Conservation (phyloP, 176 grass and related monocot genomes). For the Oryza nivara region DNA sequence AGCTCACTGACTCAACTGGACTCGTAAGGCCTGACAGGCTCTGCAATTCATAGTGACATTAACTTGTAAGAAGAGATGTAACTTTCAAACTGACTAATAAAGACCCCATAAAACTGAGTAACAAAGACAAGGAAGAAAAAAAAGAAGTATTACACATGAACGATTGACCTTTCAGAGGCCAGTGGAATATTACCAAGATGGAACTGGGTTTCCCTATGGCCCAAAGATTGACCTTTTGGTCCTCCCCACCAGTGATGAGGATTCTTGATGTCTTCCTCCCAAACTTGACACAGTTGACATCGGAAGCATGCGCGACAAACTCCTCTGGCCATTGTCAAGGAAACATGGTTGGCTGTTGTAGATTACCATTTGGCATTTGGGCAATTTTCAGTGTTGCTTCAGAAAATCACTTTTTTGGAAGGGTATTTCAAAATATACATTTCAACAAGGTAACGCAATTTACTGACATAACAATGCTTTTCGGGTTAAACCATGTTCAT, state of each 20-base stretch:
- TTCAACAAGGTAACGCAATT: not conserved
- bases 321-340: slow-evolving; percentile 81
- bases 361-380: not conserved
- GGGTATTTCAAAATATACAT: slow-evolving; percentile 9
- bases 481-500: not conserved
- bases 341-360: slow-evolving; percentile 34
- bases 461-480: not conserved
- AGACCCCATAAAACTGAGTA: slow-evolving; percentile 4
- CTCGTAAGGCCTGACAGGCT: slow-evolving; percentile 81
- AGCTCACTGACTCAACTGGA: slow-evolving; percentile 85
- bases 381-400: slow-evolving; percentile 1
- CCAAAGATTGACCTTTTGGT: slow-evolving; percentile 94
- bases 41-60: slow-evolving; percentile 45
- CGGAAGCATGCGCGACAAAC: slow-evolving; percentile 79
- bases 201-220: slow-evolving; percentile 77
- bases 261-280: slow-evolving; percentile 75
- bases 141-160: not conserved
- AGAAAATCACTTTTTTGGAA: not conserved
- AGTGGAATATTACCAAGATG: slow-evolving; percentile 63
- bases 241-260: slow-evolving; percentile 83
- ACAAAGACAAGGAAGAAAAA: slow-evolving; percentile 9
- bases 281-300: slow-evolving; percentile 90
- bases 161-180: not conserved
- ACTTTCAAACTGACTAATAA: not conserved
- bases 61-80: slow-evolving; percentile 32